These are phyloP conservation scores for Zychaea mexicana DNA, from an alignment of 371 early-diverging fungal genomes.

Conservation along the genomic window DNA sequence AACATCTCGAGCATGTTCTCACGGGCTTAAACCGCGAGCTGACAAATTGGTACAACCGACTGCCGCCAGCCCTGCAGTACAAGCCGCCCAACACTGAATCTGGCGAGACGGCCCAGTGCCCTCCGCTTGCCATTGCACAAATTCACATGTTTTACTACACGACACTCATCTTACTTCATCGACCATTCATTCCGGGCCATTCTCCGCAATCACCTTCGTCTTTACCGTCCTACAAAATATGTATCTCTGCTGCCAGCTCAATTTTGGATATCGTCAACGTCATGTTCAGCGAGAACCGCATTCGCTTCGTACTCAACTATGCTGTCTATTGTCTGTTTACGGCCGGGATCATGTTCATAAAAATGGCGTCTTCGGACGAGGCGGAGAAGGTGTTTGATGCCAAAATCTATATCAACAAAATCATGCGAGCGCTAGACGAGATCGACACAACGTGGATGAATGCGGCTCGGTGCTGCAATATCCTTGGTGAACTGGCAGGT, in stretches of 20 bases:
- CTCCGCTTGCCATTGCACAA: conserved; percentile 36
- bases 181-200: conserved; percentile 41
- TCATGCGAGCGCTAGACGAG: conserved; percentile 38
- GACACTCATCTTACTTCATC: conserved; percentile 40
- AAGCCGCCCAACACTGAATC: conserved; percentile 11
- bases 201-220: conserved; percentile 22
- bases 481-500: conserved; percentile 47
- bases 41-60: conserved; percentile 42
- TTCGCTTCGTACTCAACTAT: conserved; percentile 38
- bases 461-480: conserved; percentile 39
- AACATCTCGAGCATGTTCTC: conserved; percentile 34
- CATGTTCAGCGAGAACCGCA: conserved; percentile 30
- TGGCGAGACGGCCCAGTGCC: conserved; percentile 4
- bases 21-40: conserved; percentile 37
- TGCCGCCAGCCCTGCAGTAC: conserved; percentile 45
- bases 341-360: conserved; percentile 40
- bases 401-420: conserved; percentile 33
- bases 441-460: conserved; percentile 40
- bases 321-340: conserved; percentile 46
- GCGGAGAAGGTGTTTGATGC: conserved; percentile 25
- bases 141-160: conserved; percentile 50
- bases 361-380: conserved; percentile 30
- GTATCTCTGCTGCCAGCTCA: conserved; percentile 48
- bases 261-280: conserved; percentile 45
- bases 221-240: conserved; percentile 43